phyloP scores from a whole-genome alignment of 441 rosid genomes.

The Erysimum cheiri region DNA sequence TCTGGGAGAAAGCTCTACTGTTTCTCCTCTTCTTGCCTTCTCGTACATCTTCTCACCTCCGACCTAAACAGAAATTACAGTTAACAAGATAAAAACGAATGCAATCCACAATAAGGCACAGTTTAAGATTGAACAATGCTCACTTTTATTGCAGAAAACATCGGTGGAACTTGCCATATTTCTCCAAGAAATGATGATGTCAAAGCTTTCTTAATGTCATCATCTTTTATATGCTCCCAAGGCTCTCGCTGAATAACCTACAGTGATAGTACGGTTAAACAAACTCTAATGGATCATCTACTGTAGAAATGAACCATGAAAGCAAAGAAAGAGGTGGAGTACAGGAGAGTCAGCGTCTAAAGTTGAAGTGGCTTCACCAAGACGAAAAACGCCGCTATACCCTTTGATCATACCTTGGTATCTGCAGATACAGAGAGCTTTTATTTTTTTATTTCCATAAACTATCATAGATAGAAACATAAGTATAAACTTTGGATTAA shows the following conservation, averaged over 20 bases:
- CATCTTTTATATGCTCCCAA: slow-evolving; percentile 96
- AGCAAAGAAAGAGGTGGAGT: slow-evolving; percentile 25
- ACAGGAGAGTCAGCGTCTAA: slow-evolving; percentile 97
- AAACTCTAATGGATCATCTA: slow-evolving; percentile 26
- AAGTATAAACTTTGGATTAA: slow-evolving; percentile 12
- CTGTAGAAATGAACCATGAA: slow-evolving; percentile 28
- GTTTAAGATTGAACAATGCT: slow-evolving; percentile 40
- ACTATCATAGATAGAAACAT: slow-evolving; percentile 22
- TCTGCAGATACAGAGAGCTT: slow-evolving; percentile 46
- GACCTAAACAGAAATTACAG: slow-evolving; percentile 51
- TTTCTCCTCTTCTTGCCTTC: slow-evolving; percentile 97
- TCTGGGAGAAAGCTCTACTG: slow-evolving; percentile 85
- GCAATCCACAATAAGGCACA: neutral
- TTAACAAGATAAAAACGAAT: neutral
- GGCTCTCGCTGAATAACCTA: slow-evolving; percentile 94
- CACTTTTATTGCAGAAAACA: slow-evolving; percentile 99
- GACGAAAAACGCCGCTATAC: slow-evolving; percentile 89
- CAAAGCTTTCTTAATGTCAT: slow-evolving; percentile 73
- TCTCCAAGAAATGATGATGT: slow-evolving; percentile 88
- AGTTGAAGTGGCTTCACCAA: slow-evolving; percentile 98
- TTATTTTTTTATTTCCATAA: slow-evolving; percentile 19
- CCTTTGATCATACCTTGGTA: slow-evolving; percentile 94
- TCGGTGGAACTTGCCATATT: slow-evolving; percentile 99
- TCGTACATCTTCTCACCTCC: slow-evolving; percentile 99
- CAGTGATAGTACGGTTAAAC: slow-evolving; percentile 19